Base-by-base conservation (phyloP, 2,329 filamentous ascomycete genomes). In the Fusarium fracticaudum region DNA sequence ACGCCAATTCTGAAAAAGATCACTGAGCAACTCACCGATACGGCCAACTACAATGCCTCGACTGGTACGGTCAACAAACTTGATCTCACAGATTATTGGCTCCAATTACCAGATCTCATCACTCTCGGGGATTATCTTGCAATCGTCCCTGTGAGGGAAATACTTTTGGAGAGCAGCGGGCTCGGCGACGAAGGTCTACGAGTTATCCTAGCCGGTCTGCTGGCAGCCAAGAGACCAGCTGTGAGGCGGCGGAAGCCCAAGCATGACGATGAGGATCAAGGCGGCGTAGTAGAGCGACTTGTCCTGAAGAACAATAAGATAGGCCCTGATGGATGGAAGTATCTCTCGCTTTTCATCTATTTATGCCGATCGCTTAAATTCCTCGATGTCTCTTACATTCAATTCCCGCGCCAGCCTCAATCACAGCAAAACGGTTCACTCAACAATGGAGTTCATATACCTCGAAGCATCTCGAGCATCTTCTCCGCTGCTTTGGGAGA, bases 51-150 rank as follows among this genome's bases (percentile, higher is more conserved):
- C 37, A 87, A 91, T 15, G 82, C 88, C 5, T 87, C 91, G 48
- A 90, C 91, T 2, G 95, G 95, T n/a, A 88, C 94, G 20, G 93
- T 98, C 4, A 90, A 91, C 62, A 94, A 92, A 80, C 85, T 99
- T 14, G 94, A 98, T 80, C 86, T 98, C 29, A 95, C 92, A 2
- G 93, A 93, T 22, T 97, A 96, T 73, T 91, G 92, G 80, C 88
- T 99, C 84, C 93, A 96, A 67, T 84, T 97, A 51, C 89, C 92
- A 6, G 96, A 99, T 80, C 87, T 98, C 33, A 84, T 95, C 58
- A 98, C 96, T 0, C 87, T 99, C 5, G 94, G 95, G 57, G 96
- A 99, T 80, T 99, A 96, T 86, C 87, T 99, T 45, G 96, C 96
- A 10, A 91, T 99, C 12, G 96, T 98, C 1, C 96, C 96, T 0